A percentile compares a stretch with the other conserved stretches of the same genome.
Evolutionary conservation across 371 early-diverging fungal genomes (phyloP).

Genomic region (Coemansia sp.): DNA sequence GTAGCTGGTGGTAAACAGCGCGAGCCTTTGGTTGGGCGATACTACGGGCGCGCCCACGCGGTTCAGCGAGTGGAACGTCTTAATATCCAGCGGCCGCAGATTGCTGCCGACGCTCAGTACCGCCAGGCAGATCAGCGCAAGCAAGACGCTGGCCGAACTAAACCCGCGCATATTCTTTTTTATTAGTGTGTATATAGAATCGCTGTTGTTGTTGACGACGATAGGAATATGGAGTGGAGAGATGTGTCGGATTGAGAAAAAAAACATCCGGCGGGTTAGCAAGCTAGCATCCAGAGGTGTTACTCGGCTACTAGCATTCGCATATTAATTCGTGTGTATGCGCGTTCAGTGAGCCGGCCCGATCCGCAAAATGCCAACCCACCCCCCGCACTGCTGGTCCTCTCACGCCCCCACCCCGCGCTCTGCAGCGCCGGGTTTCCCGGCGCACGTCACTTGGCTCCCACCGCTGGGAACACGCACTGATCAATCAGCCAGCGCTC

Average conservation of each 20-base stretch:
- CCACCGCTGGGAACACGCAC: too few species aligned
- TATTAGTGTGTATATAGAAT: not conserved
- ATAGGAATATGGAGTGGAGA: not conserved
- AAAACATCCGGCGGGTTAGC: too few species aligned
- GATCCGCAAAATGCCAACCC: not conserved
- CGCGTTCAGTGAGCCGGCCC: not conserved
- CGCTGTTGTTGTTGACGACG: too few species aligned
- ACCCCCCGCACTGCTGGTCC: not conserved
- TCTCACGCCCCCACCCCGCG: not conserved
- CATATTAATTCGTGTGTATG: constrained; percentile 11
- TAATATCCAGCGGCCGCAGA: constrained; percentile 32
- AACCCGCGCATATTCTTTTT: constrained; percentile 1
- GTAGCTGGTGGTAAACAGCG: constrained; percentile 24
- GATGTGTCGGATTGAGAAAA: too few species aligned
- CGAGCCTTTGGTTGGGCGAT: constrained; percentile 29
- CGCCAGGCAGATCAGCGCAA: constrained; percentile 15
- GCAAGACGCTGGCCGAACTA: not conserved
- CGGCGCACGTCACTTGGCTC: not conserved
- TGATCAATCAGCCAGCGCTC: too few species aligned
- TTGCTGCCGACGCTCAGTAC: constrained; percentile 39
- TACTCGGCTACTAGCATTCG: constrained; percentile 3
- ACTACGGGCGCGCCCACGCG: constrained; percentile 36
- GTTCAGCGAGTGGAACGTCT: constrained; percentile 32
- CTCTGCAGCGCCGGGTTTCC: too few species aligned
- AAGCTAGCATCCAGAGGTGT: too few species aligned